A percentile compares a stretch with the other conserved stretches of the same genome.
phyloP scores from a whole-genome alignment of 169 alveolate genomes.

The Plasmodium inui region DNA sequence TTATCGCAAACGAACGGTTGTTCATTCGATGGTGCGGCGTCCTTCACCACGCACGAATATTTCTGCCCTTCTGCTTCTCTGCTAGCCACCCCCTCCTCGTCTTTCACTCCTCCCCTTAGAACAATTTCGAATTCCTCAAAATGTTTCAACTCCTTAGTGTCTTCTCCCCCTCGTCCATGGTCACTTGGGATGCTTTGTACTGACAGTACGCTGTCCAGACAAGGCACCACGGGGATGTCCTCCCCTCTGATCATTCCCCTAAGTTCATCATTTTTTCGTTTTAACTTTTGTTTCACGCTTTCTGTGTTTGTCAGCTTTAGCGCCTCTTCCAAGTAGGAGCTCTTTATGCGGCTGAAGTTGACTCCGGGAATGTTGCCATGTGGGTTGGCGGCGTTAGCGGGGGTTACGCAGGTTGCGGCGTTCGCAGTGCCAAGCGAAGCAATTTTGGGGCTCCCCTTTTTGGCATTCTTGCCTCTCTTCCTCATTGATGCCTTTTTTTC shows the following conservation, averaged over 20 bases:
- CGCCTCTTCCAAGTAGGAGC: conserved; percentile 44
- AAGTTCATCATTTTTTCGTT: conserved; percentile 13
- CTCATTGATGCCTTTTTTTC: neutral
- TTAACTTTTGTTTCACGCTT: neutral
- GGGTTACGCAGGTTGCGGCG: no score
- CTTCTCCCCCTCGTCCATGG: neutral
- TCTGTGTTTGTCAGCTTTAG: conserved; percentile 28
- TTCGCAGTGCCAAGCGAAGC: neutral
- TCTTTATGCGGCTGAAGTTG: conserved; percentile 23
- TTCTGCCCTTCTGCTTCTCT: neutral
- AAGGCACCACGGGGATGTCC: neutral
- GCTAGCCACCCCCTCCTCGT: neutral
- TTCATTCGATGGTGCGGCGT: neutral
- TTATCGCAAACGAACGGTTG: neutral
- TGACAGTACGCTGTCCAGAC: neutral
- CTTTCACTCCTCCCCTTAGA: neutral
- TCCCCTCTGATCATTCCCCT: neutral
- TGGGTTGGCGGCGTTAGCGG: neutral
- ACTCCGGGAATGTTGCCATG: neutral
- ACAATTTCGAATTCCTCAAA: conserved; percentile 7
- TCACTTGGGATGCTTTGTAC: conserved; percentile 10
- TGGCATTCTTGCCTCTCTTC: neutral
- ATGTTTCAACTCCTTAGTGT: neutral
- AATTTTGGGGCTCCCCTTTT: neutral
- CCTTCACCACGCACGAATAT: neutral